Conservation (phyloP, 163 green algal species). For the Scenedesmus sp. region DNA sequence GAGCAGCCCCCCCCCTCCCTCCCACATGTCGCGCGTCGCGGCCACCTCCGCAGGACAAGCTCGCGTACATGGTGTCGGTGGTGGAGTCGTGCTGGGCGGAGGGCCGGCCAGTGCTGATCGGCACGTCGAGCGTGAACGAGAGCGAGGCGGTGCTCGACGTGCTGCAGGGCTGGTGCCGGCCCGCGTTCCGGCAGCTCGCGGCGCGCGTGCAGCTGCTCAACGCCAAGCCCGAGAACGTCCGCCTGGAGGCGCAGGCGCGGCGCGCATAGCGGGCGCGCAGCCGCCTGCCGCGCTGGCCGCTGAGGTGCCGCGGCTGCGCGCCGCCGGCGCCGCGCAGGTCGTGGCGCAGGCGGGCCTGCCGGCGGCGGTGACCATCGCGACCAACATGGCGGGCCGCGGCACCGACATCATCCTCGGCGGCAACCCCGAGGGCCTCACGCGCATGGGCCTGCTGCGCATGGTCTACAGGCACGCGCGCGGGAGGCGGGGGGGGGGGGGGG, state of each 20-base stretch:
- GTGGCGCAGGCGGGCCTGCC: constrained; percentile 72
- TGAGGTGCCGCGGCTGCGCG: too few relatives aligned
- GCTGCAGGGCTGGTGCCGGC: constrained; percentile 72
- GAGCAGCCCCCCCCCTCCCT: too few relatives aligned
- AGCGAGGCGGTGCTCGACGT: constrained; percentile 76
- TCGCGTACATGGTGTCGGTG: constrained; percentile 22
- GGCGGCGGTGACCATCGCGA: constrained; percentile 82
- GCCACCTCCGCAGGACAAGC: constrained; percentile 43
- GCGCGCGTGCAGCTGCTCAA: constrained; percentile 54
- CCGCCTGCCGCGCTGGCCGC: too few relatives aligned
- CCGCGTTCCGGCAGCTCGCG: neutral
- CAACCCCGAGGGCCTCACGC: constrained; percentile 76
- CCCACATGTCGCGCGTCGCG: too few relatives aligned
- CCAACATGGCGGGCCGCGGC: constrained; percentile 87
- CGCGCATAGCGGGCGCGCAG: too few relatives aligned
- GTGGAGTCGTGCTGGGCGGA: constrained; percentile 40
- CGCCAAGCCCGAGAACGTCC: constrained; percentile 94
- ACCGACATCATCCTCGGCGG: constrained; percentile 90
- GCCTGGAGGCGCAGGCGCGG: constrained; percentile 89
- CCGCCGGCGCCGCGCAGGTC: constrained; percentile 4
- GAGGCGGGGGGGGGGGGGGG: too few relatives aligned
- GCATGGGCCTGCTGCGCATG: constrained; percentile 56
- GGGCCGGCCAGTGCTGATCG: constrained; percentile 86
- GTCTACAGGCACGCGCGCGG: constrained; percentile 52
- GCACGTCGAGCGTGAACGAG: constrained; percentile 85